Base-by-base conservation (phyloP, 805 yeast species). In the Nakazawaea ernobii region DNA sequence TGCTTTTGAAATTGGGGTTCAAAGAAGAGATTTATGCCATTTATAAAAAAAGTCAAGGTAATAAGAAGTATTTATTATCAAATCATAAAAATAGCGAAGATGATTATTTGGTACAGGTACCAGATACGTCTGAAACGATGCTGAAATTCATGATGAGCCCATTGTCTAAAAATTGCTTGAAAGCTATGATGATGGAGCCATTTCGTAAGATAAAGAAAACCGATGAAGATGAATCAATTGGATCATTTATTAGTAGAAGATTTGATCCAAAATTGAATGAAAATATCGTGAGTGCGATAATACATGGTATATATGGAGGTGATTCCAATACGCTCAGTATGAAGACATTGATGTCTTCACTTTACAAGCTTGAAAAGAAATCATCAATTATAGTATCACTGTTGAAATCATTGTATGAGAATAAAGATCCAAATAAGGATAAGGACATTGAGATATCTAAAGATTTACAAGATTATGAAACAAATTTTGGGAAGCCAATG, bases 281-380 rank as follows among this genome's bases (percentile, higher is more conserved):
- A 49, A 82, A 86, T 43, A 65, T 92, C 11, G 65, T 86, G 17
- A 86, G 96, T 63, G 98, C 96, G 0, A 66, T 90, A 4, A 70
- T 85, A 60, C 89, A 90, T 58, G 99, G 99, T 0, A 81, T 94
- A 1, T 92, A 90, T 62, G 97, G 95, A 1, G 94, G 88, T n/a
- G 95, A 91, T 62, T 72, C 80, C 1, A 57, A 71, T 6, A 68
- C 76, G 48, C 63, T 92, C 42, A 86, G 96, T 67, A 80, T 84
- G 0, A 66, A 75, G 17, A 71, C 85, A 4, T 71, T 87, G 0
- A 59, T 87, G 52, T 80, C 82, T 3, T 56, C 63, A 8, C 56
- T 88, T 54, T 79, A 73, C 41, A 67, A 75, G 10, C 62, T 82
- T 40, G 97, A 90, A 59, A 58, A 66, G 28, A 63, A 75, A 6